phyloP scores from a whole-genome alignment of 192 early-diverging fungal genomes.

The Linnemannia exigua region DNA sequence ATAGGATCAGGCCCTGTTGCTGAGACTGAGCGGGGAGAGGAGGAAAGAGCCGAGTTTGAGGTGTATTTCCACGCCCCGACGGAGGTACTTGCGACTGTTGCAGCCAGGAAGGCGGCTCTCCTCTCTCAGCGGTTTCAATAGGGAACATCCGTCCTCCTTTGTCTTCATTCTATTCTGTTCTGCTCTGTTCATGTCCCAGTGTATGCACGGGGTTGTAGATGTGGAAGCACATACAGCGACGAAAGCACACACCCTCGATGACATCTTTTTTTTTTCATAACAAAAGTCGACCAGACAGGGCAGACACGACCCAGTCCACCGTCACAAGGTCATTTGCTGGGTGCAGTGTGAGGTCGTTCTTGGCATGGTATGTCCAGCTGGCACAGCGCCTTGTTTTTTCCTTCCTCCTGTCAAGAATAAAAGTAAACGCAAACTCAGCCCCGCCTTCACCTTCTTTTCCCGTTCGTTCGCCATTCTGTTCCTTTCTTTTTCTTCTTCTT shows the following conservation, averaged over 20 bases:
- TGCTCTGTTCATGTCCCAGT: neutral
- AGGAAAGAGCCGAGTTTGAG: neutral
- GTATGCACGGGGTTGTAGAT: neutral
- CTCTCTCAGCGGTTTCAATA: slow-evolving; percentile 17
- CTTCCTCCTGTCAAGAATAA: neutral
- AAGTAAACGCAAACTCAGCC: neutral
- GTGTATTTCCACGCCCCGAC: slow-evolving; percentile 11
- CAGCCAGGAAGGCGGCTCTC: slow-evolving; percentile 9
- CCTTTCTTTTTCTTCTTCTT: neutral
- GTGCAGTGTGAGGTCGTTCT: no score
- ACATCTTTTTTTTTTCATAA: neutral
- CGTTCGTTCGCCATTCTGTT: neutral
- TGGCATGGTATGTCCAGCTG: neutral
- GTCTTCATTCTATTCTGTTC: neutral
- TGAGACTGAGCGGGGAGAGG: neutral
- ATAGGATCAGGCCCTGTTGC: neutral
- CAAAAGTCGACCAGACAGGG: slow-evolving; percentile 3
- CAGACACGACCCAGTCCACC: slow-evolving; percentile 1
- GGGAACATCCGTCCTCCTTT: neutral
- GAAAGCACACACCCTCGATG: neutral
- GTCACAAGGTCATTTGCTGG: neutral
- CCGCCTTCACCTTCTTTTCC: neutral
- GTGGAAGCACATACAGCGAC: no score
- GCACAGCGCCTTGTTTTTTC: neutral
- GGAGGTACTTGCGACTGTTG: neutral